Base-by-base conservation (phyloP, 2,329 filamentous ascomycete species). In the Cordyceps cateniannulata region DNA sequence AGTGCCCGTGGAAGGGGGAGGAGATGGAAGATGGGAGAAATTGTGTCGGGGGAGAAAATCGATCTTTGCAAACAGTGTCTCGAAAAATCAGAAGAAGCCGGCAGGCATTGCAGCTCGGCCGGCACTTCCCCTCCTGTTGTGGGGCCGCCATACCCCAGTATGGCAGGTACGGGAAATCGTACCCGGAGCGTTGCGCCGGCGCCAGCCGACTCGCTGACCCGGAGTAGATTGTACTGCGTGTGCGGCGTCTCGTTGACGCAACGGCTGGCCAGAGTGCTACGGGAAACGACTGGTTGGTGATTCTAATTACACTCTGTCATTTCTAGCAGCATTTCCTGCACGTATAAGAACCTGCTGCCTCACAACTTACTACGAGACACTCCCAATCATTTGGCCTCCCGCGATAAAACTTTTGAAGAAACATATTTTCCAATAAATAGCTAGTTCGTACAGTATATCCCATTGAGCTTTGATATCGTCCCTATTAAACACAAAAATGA, bases 81-180 rank as follows among this genome's bases (percentile, higher is more conserved):
- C 18, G 45, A 27, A 44, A 56, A 35, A 48, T 20, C 3, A 24
- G 16, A 55, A 40, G 9, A 25, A 2, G 8, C 18, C 40, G 40
- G 53, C 40, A 55, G 14, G 14, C 32, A 35, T 38, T 50, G 55
- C 16, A 20, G 27, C 29, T 58, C 55, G 45, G 55, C 47, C 55
- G 55, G 55, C 18, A 22, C 45, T 42, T n/a, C 45, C 45, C 54
- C 55, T 29, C 9, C 48, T 50, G 32, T 6, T 38, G 44, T 29
- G 55, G 55, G 55, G 55, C 45, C 20, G 55, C 55, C 32, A 22
- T 50, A 32, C 5, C 55, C 45, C 24, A 50, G 55, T 50, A 32
- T 40, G 55, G 55, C 45, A 58, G 55, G 55, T 58, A n/a, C 14
- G 38, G 55, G 55, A 45, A 40, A 14, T 22, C 22, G 55, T 58